phyloP scores from a whole-genome alignment of 768 basidiomycete species.

The Mycena sanguinolenta region DNA sequence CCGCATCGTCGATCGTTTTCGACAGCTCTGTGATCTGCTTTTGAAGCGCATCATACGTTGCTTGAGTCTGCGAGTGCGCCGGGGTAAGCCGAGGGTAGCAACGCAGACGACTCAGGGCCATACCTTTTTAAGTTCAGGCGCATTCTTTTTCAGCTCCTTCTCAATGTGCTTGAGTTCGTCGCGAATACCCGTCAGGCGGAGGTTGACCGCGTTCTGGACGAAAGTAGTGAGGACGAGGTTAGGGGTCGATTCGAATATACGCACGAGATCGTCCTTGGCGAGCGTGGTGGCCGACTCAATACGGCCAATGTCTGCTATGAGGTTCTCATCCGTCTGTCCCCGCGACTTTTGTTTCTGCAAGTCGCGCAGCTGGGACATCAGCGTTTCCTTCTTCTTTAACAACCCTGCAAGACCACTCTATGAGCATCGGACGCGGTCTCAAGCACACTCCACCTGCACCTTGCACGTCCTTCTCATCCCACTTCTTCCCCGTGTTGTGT shows the following conservation, averaged over 20 bases:
- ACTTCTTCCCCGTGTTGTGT: constrained; percentile 83
- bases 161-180: constrained; percentile 89
- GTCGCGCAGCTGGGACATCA: constrained; percentile 83
- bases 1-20: constrained; percentile 77
- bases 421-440: neutral
- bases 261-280: constrained; percentile 86
- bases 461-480: constrained; percentile 95
- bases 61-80: constrained; percentile 60
- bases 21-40: constrained; percentile 68
- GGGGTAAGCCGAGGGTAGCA: neutral
- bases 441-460: constrained; percentile 58
- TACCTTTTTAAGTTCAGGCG: constrained; percentile 83
- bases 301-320: constrained; percentile 81
- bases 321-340: constrained; percentile 85
- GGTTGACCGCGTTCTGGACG: constrained; percentile 77
- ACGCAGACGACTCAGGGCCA: neutral
- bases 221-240: neutral
- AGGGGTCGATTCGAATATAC: constrained; percentile 39
- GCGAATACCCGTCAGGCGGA: constrained; percentile 81
- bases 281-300: constrained; percentile 84
- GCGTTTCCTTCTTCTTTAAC: constrained; percentile 73
- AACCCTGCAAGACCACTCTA: constrained; percentile 47
- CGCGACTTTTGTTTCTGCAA: constrained; percentile 87
- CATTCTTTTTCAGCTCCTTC: constrained; percentile 72
- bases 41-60: constrained; percentile 64